Percentiles rank a stretch among this genome's conserved stretches.
phyloP scores from a whole-genome alignment of 768 basidiomycete genomes.

The Lentinus tigrinus region DNA sequence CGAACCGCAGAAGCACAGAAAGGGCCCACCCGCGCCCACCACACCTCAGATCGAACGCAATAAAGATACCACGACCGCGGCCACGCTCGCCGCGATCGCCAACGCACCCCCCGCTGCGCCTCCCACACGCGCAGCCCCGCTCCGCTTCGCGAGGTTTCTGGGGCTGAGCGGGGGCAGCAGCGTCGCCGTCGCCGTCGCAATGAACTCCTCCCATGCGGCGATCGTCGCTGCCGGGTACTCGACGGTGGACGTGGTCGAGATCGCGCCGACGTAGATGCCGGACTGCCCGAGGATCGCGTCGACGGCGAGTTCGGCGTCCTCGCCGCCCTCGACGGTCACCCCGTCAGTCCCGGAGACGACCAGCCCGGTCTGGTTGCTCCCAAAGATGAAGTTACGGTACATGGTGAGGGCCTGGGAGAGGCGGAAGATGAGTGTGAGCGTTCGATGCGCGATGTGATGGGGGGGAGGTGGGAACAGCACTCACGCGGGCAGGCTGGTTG shows the following conservation, averaged over 20 bases:
- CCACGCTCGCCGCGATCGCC: not conserved
- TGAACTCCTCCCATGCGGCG: constrained; percentile 32
- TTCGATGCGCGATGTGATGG: not conserved
- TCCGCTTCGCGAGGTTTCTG: not conserved
- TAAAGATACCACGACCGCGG: not conserved
- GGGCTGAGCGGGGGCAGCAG: not conserved
- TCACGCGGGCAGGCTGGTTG: constrained; percentile 45
- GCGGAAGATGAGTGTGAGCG: not conserved
- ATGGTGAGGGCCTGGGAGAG: constrained; percentile 54
- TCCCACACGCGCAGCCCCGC: not conserved
- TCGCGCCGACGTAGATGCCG: constrained; percentile 54
- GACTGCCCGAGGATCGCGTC: constrained; percentile 53
- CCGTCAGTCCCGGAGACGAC: constrained; percentile 35
- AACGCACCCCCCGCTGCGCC: not conserved
- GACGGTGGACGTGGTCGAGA: constrained; percentile 22
- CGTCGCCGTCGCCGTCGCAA: constrained; percentile 25
- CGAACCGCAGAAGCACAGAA: not conserved
- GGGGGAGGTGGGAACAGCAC: constrained; percentile 36
- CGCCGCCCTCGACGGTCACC: constrained; percentile 47
- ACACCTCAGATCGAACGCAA: not conserved
- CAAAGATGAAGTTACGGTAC: constrained; percentile 66
- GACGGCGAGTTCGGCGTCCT: constrained; percentile 42
- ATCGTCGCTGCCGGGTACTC: constrained; percentile 31
- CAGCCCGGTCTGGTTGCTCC: constrained; percentile 57
- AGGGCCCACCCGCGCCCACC: not conserved